These are phyloP conservation scores for Leishmania aethiopica DNA, from an alignment of 208 protist species.

Conservation along the genomic window DNA sequence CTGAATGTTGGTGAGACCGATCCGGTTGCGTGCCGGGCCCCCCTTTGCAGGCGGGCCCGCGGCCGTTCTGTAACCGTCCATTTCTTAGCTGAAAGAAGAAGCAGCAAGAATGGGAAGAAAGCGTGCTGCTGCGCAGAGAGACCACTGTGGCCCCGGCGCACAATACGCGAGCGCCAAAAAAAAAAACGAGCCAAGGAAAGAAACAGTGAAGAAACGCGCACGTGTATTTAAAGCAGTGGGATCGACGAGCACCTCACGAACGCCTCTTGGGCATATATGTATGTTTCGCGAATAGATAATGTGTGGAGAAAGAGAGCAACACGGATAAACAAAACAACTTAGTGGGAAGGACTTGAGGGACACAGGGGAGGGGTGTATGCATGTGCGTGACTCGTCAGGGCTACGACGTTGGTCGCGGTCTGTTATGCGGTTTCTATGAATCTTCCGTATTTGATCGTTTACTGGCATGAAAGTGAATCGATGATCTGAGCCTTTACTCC, in stretches of 20 bases:
- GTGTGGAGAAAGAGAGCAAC: not conserved
- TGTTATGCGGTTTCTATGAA: not conserved
- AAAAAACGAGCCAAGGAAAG: not conserved
- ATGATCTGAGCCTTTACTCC: not conserved
- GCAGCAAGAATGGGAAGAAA: not conserved
- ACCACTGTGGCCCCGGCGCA: not conserved
- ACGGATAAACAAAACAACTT: not conserved
- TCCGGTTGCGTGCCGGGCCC: constrained; percentile 18
- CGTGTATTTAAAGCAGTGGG: not conserved
- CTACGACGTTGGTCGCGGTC: not conserved
- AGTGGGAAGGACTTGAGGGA: not conserved
- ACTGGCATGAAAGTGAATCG: not conserved
- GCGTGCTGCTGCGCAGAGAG: not conserved
- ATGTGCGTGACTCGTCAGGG: not conserved
- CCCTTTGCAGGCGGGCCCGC: not conserved
- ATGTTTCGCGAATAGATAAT: not conserved
- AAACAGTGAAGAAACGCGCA: not conserved
- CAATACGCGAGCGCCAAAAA: not conserved
- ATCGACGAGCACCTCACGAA: not conserved
- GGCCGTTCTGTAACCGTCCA: not conserved
- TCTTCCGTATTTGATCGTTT: not conserved
- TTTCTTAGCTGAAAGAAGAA: not conserved
- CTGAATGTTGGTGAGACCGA: constrained; percentile 56
- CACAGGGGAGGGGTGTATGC: not conserved
- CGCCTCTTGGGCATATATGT: not conserved